Evolutionary conservation across 1,284 basidiomycete genomes (phyloP).

Genomic region (Ustilago shanxiensis): DNA sequence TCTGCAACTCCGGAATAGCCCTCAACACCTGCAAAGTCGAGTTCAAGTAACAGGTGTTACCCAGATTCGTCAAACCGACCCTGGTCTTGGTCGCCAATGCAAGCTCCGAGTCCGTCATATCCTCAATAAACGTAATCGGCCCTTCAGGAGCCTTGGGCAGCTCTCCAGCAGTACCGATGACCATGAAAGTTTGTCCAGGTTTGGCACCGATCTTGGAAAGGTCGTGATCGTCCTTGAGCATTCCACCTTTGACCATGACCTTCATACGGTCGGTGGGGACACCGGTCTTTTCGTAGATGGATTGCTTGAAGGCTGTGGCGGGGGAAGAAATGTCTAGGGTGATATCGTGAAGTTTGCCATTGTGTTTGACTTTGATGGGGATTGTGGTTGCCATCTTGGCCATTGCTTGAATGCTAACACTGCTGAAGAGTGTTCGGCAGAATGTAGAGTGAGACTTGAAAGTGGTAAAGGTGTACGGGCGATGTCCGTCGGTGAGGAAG

Average conservation of each 20-base stretch:
- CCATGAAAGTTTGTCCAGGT: conserved; percentile 71
- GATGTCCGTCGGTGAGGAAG: background rate
- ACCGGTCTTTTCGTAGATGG: conserved; percentile 83
- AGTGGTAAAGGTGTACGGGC: background rate
- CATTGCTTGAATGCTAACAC: conserved; percentile 32
- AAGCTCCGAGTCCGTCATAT: conserved; percentile 85
- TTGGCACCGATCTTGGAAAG: conserved; percentile 86
- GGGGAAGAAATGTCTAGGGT: conserved; percentile 78
- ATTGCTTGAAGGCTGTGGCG: conserved; percentile 82
- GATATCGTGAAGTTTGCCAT: conserved; percentile 77
- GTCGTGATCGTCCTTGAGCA: conserved; percentile 84
- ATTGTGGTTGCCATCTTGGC: conserved; percentile 68
- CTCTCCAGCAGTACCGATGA: conserved; percentile 84
- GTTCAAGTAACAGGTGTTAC: conserved; percentile 97
- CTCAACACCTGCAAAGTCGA: conserved; percentile 91
- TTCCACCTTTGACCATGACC: conserved; percentile 94
- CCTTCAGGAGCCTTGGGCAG: conserved; percentile 87
- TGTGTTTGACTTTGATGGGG: conserved; percentile 87
- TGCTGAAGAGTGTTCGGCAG: background rate
- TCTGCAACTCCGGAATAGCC: conserved; percentile 86
- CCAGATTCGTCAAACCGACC: conserved; percentile 71
- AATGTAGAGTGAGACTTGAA: background rate
- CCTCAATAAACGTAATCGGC: conserved; percentile 83
- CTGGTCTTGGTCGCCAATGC: conserved; percentile 76
- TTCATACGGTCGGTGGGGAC: conserved; percentile 92